Conservation (phyloP, 83 land plant species). For the Picea abies region DNA sequence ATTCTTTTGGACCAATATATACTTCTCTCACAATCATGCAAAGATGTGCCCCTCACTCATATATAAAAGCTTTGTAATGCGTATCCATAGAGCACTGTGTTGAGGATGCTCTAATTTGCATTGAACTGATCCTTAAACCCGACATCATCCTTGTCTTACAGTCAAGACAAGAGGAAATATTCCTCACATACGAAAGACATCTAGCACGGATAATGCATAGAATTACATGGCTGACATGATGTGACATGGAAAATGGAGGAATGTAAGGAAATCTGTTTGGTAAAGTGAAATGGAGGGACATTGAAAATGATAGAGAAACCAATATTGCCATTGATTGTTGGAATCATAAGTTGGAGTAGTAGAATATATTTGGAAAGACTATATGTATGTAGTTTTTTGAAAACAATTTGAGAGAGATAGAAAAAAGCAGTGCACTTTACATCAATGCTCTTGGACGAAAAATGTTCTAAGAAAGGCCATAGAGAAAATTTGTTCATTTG, state of each 20-base stretch:
- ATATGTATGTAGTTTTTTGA: not conserved
- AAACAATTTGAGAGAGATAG: not conserved
- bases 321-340: not conserved
- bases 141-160: not conserved
- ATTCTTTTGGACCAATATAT: not conserved
- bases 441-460: too few relatives aligned
- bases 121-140: not conserved
- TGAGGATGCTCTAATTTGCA: not conserved
- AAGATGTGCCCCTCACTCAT: not conserved
- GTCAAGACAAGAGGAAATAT: not conserved
- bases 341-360: not conserved
- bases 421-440: too few relatives aligned
- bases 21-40: not conserved
- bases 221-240: not conserved
- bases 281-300: not conserved
- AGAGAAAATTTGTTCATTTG: not conserved
- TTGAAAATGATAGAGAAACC: not conserved
- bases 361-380: not conserved
- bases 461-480: too few relatives aligned
- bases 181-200: not conserved
- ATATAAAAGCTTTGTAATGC: constrained; percentile 2
- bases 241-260: not conserved
- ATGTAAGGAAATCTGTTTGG: not conserved
- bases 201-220: not conserved
- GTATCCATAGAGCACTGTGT: not conserved